These are phyloP conservation scores for Chalciporus pseudorubinellus DNA, from an alignment of 768 basidiomycete species.

Conservation along the genomic window DNA sequence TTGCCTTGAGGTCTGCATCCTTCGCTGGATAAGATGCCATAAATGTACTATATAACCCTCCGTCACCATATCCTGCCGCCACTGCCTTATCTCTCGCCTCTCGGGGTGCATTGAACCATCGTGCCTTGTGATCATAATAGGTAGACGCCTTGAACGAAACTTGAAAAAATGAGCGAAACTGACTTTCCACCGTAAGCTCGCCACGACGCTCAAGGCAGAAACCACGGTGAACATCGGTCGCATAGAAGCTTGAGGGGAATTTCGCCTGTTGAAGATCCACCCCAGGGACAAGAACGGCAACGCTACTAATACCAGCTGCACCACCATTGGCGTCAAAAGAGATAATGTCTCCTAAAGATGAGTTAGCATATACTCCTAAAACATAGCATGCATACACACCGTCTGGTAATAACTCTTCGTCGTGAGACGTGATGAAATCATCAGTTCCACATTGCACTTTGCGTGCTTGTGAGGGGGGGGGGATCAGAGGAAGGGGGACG, in stretches of 20 bases:
- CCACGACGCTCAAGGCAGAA: background rate
- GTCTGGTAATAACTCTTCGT: too few relatives aligned
- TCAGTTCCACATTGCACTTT: too few relatives aligned
- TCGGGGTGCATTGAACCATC: background rate
- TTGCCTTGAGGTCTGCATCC: background rate
- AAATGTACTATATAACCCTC: background rate
- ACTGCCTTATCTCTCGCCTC: background rate
- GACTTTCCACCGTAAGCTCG: background rate
- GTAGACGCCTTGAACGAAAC: background rate
- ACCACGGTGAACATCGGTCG: background rate
- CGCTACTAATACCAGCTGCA: too few relatives aligned
- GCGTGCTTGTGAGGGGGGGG: too few relatives aligned
- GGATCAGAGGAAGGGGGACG: too few relatives aligned
- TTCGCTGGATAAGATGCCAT: background rate
- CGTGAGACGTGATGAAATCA: too few relatives aligned
- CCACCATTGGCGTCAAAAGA: too few relatives aligned
- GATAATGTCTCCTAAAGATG: background rate
- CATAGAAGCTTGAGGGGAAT: background rate
- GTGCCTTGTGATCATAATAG: background rate
- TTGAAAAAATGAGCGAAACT: background rate
- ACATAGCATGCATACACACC: too few relatives aligned
- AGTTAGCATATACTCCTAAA: too few relatives aligned
- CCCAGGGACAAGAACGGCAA: background rate
- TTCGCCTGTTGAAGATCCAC: background rate
- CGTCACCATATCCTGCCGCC: background rate